Percentiles rank a stretch among this genome's conserved stretches.
Evolutionary conservation across 768 basidiomycete species (phyloP).

Genomic region (Lentinula edodes): DNA sequence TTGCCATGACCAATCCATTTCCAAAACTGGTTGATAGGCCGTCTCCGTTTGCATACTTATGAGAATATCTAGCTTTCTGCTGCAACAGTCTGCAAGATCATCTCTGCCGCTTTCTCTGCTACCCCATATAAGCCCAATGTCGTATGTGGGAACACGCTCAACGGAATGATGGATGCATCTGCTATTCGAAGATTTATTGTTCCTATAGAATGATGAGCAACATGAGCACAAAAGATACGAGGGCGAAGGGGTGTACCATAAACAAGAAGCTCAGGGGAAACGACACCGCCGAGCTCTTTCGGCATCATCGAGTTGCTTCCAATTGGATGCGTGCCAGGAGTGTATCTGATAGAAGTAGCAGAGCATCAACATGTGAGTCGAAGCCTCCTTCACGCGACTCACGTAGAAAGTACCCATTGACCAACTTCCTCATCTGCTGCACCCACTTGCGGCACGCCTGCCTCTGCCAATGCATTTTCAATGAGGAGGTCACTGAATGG

Average conservation of each 20-base stretch:
- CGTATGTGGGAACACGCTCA: conserved; percentile 19
- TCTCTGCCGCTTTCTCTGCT: conserved; percentile 21
- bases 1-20: conserved; percentile 77
- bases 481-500: conserved; percentile 12
- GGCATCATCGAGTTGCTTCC: conserved; percentile 15
- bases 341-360: conserved; percentile 1
- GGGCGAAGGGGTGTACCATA: conserved; percentile 5
- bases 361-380: neutral
- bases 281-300: conserved; percentile 11
- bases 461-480: conserved; percentile 3
- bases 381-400: neutral
- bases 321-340: conserved; percentile 11
- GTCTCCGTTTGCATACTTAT: conserved; percentile 38
- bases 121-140: conserved; percentile 21
- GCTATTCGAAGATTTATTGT: conserved; percentile 20
- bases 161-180: conserved; percentile 22
- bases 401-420: conserved; percentile 8
- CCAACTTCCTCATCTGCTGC: conserved; percentile 10
- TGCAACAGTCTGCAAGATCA: conserved; percentile 12
- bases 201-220: neutral
- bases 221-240: neutral
- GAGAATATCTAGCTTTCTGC: neutral
- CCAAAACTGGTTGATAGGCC: conserved; percentile 64
- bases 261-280: conserved; percentile 10
- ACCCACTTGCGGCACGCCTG: conserved; percentile 7